phyloP scores from a whole-genome alignment of 768 basidiomycete species.

The Favolaschia claudopus region DNA sequence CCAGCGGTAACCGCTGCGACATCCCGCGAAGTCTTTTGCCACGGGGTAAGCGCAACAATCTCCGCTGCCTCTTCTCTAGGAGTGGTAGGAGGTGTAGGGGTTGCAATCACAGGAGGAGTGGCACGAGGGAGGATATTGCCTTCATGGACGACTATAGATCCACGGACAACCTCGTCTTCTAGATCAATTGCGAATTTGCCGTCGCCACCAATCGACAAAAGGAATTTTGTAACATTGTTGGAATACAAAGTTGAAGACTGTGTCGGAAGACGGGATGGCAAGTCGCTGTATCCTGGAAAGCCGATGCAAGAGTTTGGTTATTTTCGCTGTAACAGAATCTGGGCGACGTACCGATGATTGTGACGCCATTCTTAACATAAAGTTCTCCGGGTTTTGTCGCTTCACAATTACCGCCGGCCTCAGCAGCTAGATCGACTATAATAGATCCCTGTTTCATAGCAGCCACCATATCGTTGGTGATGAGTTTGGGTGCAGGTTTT shows the following conservation, averaged over 20 bases:
- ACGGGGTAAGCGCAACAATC: slow-evolving; percentile 77
- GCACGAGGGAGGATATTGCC: slow-evolving; percentile 73
- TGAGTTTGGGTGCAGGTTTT: slow-evolving; percentile 84
- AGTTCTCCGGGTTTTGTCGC: slow-evolving; percentile 83
- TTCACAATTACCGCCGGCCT: slow-evolving; percentile 91
- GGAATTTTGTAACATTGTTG: slow-evolving; percentile 90
- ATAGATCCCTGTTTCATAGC: slow-evolving; percentile 95
- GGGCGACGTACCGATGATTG: slow-evolving; percentile 74
- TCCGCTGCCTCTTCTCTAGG: slow-evolving; percentile 55
- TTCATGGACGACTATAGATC: slow-evolving; percentile 76
- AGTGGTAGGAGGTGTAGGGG: slow-evolving; percentile 53
- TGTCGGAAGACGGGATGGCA: slow-evolving; percentile 88
- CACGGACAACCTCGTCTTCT: slow-evolving; percentile 85
- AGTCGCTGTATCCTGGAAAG: slow-evolving; percentile 77
- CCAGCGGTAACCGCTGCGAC: slow-evolving; percentile 78
- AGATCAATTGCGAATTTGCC: slow-evolving; percentile 72
- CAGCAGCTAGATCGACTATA: slow-evolving; percentile 86
- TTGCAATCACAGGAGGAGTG: slow-evolving; percentile 64
- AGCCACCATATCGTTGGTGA: slow-evolving; percentile 84
- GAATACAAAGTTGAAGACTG: slow-evolving; percentile 91
- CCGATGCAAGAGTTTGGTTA: too few relatives aligned
- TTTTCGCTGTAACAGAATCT: not conserved
- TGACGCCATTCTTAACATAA: slow-evolving; percentile 75
- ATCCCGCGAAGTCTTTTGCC: slow-evolving; percentile 81
- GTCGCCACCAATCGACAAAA: slow-evolving; percentile 77